phyloP scores from a whole-genome alignment of 176 grass and related monocot species.

The Dendrocalamus sinicus region DNA sequence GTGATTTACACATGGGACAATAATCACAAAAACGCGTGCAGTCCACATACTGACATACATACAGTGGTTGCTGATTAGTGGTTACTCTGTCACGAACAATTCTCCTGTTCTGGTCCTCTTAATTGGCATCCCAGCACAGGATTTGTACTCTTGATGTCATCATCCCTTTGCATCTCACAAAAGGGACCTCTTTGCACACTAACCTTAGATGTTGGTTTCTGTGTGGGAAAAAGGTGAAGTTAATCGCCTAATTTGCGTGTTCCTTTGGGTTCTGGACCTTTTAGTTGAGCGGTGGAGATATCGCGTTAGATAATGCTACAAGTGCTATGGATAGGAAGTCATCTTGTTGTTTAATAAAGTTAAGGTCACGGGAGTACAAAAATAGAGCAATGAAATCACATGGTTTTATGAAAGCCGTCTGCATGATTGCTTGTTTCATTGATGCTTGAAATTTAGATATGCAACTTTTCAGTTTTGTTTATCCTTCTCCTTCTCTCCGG shows the following conservation, averaged over 20 bases:
- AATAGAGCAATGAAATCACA: background rate
- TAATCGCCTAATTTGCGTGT: conserved; percentile 30
- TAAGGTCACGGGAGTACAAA: background rate
- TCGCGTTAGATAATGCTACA: background rate
- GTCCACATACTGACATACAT: background rate
- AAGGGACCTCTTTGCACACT: background rate
- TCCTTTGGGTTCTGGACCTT: conserved; percentile 39
- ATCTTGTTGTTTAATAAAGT: background rate
- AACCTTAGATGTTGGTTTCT: background rate
- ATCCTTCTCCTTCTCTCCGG: background rate
- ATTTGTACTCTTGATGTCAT: background rate
- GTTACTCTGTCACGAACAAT: background rate
- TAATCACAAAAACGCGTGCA: background rate
- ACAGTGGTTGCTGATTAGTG: background rate
- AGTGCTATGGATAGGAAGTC: background rate
- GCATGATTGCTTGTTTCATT: background rate
- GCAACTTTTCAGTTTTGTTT: background rate
- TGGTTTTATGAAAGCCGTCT: background rate
- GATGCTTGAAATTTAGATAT: background rate
- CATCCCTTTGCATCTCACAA: background rate
- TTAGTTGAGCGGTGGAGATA: background rate
- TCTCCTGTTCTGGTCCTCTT: background rate
- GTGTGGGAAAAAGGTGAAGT: background rate
- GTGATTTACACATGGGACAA: background rate
- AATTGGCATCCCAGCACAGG: background rate